Evolutionary conservation across 2,329 filamentous ascomycete genomes (phyloP).

Genomic region (Sordariomycetes sp.): DNA sequence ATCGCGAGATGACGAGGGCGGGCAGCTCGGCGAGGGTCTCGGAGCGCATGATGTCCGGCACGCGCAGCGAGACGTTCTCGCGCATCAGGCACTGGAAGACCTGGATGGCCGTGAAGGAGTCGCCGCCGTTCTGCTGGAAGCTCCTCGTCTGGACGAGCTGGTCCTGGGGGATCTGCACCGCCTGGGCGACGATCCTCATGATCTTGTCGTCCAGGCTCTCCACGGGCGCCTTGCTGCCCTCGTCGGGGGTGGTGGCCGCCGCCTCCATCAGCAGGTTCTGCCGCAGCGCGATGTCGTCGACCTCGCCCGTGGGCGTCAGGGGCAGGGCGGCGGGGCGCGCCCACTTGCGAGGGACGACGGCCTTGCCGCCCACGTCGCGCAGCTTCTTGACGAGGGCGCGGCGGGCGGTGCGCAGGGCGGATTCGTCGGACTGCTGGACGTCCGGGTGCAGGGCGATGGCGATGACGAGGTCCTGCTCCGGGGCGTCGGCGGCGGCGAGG

Average conservation of each 20-base stretch:
- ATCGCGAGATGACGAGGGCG: slow-evolving; percentile 1
- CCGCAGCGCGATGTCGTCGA: slow-evolving; percentile 3
- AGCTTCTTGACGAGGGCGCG: slow-evolving; percentile 3
- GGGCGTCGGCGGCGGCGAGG: slow-evolving; percentile 1
- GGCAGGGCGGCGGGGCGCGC: neutral
- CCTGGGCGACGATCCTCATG: slow-evolving; percentile 1
- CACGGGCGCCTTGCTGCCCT: neutral
- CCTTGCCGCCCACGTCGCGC: neutral
- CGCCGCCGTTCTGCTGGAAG: slow-evolving; percentile 3
- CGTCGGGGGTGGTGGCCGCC: neutral
- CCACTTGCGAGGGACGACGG: slow-evolving; percentile 3
- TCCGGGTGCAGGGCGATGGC: slow-evolving; percentile 1
- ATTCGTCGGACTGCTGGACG: neutral
- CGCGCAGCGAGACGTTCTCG: slow-evolving; percentile 3
- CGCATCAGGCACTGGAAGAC: slow-evolving; percentile 2
- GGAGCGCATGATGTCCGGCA: slow-evolving; percentile 2
- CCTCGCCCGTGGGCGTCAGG: neutral
- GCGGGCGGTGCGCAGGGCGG: neutral
- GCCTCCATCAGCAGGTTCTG: slow-evolving; percentile 1
- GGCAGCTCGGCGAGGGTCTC: slow-evolving; percentile 3
- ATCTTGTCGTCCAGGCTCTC: slow-evolving; percentile 2
- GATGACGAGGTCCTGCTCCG: slow-evolving; percentile 3
- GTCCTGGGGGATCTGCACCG: neutral
- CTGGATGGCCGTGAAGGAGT: slow-evolving; percentile 1
- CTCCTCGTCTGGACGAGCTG: neutral